Conservation (phyloP, 345 rosid species). For the Moringa oleifera region DNA sequence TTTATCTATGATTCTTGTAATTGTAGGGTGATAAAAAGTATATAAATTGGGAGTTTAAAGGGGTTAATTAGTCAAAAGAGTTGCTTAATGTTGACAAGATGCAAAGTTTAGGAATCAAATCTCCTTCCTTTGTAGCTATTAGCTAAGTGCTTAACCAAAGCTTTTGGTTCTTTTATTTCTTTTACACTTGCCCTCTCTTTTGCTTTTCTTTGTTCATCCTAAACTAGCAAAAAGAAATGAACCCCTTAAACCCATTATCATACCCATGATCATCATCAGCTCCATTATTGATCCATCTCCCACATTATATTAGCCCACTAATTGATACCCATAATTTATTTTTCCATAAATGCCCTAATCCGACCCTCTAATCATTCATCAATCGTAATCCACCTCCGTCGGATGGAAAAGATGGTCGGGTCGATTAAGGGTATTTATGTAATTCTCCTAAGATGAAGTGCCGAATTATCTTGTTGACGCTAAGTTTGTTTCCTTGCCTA, state of each 20-base stretch:
- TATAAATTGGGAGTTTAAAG: background rate
- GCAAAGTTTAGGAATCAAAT: constrained; percentile 31
- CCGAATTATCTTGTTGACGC: background rate
- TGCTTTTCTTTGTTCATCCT: too few species aligned
- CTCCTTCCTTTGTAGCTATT: background rate
- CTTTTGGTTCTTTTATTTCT: background rate
- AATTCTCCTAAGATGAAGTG: background rate
- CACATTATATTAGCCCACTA: too few species aligned
- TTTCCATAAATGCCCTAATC: too few species aligned
- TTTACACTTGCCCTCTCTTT: background rate
- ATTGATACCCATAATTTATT: too few species aligned
- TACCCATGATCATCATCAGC: too few species aligned
- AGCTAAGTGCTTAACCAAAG: background rate
- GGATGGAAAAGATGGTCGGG: background rate
- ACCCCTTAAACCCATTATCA: too few species aligned
- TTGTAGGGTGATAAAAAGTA: background rate
- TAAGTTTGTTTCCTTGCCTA: background rate
- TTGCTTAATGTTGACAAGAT: constrained; percentile 28
- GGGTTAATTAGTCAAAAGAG: constrained; percentile 30
- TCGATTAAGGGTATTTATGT: background rate
- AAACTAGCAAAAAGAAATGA: too few species aligned
- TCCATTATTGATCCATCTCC: too few species aligned
- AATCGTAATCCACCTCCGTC: too few species aligned
- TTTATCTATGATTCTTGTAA: too few species aligned
- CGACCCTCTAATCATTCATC: too few species aligned